Conservation (phyloP, 805 yeast genomes). For the Candida ponderosae region DNA sequence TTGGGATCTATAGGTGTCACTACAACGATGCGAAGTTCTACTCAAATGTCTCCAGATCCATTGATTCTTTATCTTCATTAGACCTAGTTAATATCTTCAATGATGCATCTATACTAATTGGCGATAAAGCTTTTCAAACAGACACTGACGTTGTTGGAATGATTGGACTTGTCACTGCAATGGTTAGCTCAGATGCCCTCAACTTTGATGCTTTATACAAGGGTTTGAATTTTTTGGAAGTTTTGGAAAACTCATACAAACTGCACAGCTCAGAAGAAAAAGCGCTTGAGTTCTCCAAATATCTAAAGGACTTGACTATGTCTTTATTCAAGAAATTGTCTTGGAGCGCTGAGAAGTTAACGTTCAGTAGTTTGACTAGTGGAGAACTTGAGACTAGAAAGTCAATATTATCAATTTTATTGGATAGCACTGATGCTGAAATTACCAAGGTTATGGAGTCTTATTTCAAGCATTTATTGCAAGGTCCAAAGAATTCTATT, state of each 20-base stretch:
- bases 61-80: conserved; percentile 14
- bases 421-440: conserved; percentile 13
- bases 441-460: conserved; percentile 26
- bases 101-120: conserved; percentile 25
- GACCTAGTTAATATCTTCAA: conserved; percentile 25
- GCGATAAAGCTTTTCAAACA: conserved; percentile 18
- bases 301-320: conserved; percentile 9
- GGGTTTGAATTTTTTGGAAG: conserved; percentile 19
- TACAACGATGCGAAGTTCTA: conserved; percentile 28
- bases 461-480: conserved; percentile 40
- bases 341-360: conserved; percentile 33
- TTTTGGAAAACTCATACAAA: conserved; percentile 13
- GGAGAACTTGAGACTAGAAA: conserved; percentile 38
- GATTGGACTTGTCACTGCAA: conserved; percentile 16
- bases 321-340: conserved; percentile 22
- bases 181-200: conserved; percentile 4
- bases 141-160: conserved; percentile 21
- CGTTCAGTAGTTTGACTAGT: conserved; percentile 26
- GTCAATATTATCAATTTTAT: conserved; percentile 33
- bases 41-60: conserved; percentile 15
- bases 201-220: conserved; percentile 20
- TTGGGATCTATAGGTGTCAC: conserved; percentile 41
- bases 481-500: conserved; percentile 42
- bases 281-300: conserved; percentile 4
- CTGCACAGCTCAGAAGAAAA: conserved; percentile 4